Evolutionary conservation across 805 yeast genomes (phyloP).

Genomic region (Myxozyma geophila): DNA sequence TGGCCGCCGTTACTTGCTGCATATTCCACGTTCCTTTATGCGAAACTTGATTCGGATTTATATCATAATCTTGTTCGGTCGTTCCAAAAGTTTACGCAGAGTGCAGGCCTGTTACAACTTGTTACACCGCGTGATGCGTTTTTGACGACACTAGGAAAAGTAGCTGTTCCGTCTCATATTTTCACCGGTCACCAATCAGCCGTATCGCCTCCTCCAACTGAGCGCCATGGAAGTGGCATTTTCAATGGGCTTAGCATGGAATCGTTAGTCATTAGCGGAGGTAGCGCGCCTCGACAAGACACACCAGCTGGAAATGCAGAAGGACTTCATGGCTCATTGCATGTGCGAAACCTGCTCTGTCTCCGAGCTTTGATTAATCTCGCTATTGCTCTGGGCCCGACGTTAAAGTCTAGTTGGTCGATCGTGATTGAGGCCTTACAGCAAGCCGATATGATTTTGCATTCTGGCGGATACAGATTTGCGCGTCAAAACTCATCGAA

Average conservation of each 20-base stretch:
- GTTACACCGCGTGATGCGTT: constrained; percentile 62
- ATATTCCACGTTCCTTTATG: constrained; percentile 60
- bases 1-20: constrained; percentile 51
- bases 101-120: constrained; percentile 74
- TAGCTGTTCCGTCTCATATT: constrained; percentile 40
- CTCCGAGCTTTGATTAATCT: constrained; percentile 78
- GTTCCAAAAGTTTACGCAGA: constrained; percentile 79
- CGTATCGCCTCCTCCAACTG: constrained; percentile 23
- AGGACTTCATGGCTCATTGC: constrained; percentile 43
- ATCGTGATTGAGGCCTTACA: constrained; percentile 60
- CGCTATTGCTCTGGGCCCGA: constrained; percentile 80
- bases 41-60: constrained; percentile 69
- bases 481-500: constrained; percentile 1
- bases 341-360: constrained; percentile 72
- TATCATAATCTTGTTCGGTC: constrained; percentile 72
- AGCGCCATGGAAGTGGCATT: constrained; percentile 15
- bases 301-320: constrained; percentile 2
- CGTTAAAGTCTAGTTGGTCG: constrained; percentile 69
- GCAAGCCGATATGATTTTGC: constrained; percentile 38
- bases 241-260: constrained; percentile 36
- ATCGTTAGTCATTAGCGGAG: constrained; percentile 8
- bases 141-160: constrained; percentile 43
- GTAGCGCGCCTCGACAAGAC: constrained; percentile 2
- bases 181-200: constrained; percentile 28
- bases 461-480: constrained; percentile 26